phyloP scores from a whole-genome alignment of 2,329 filamentous ascomycete genomes.

The Ophiocordyceps camponoti-rufipedis region DNA sequence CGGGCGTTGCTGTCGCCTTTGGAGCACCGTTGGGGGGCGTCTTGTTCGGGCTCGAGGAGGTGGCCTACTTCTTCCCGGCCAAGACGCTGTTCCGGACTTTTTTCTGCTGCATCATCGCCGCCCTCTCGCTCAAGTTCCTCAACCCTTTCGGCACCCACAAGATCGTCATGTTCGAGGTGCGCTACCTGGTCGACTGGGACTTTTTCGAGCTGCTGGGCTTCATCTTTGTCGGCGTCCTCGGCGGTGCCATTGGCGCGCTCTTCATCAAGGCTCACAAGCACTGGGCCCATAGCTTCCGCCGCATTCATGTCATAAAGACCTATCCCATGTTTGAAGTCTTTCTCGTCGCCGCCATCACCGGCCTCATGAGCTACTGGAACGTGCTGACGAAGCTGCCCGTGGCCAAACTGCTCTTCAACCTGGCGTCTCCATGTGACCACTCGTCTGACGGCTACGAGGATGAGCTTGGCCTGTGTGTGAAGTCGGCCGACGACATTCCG shows the following conservation, averaged over 20 bases:
- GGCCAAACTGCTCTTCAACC: slow-evolving; percentile 73
- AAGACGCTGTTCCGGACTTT: slow-evolving; percentile 96
- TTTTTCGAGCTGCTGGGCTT: slow-evolving; percentile 82
- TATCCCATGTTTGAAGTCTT: slow-evolving; percentile 77
- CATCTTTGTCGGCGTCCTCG: slow-evolving; percentile 68
- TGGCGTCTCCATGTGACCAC: slow-evolving; percentile 72
- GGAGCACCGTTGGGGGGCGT: slow-evolving; percentile 77
- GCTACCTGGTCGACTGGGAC: slow-evolving; percentile 80
- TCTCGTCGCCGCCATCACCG: slow-evolving; percentile 72
- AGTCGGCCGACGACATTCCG: slow-evolving; percentile 56
- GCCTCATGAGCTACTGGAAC: slow-evolving; percentile 84
- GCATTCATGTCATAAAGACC: slow-evolving; percentile 60
- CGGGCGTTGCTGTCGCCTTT: slow-evolving; percentile 86
- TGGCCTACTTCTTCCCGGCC: slow-evolving; percentile 91
- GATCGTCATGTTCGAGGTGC: slow-evolving; percentile 90
- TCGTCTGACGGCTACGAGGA: slow-evolving; percentile 40
- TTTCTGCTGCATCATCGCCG: slow-evolving; percentile 91
- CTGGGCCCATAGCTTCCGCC: slow-evolving; percentile 81
- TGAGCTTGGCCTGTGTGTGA: slow-evolving; percentile 60
- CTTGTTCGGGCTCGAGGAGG: slow-evolving; percentile 85
- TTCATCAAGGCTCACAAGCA: slow-evolving; percentile 91
- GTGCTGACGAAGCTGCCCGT: slow-evolving; percentile 75
- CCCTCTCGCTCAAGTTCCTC: slow-evolving; percentile 80
- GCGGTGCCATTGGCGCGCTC: slow-evolving; percentile 68
- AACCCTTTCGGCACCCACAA: slow-evolving; percentile 94